Evolutionary conservation across 1,284 basidiomycete genomes (phyloP), one percentile per base, ranked within the genome.

Genomic region (Melampsora larici-populina): DNA sequence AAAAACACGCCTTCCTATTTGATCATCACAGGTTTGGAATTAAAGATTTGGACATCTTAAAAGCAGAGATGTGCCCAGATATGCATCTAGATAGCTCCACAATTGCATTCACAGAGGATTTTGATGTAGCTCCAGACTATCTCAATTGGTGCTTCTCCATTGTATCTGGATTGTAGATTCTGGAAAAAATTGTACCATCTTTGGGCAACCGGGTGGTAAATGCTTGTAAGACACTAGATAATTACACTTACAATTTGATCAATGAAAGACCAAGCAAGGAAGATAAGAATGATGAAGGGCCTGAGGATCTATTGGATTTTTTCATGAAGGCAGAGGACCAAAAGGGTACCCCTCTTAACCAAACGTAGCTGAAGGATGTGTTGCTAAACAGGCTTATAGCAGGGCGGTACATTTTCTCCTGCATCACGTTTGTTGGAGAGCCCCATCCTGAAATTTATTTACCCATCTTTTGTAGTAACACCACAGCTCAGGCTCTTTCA

Each of bases 401-500:
- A 70, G 75, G 60, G 4, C 67, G 68, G 75, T 78, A 24, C n/a
- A 78, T 62, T 70, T 66, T 7, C 5, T 43, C 4, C 24, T 60
- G 13, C 36, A 15, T 11, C n/a, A n/a, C 7, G 18, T 2, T 21
- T 18, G 40, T 7, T 36, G 15, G 15, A 68, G 66, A 26, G 13
- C 26, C 13, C 18, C 51, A 66, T 40, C 43, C 11, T 21, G n/a
- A 29, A 43, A 33, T 31, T 62, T 1, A n/a, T 7, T 67, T 29
- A 24, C 24, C 6, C 17, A 0, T 66, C 40, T 36, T 18, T 17
- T 17, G 26, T 31, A 76, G 73, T 40, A 66, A 76, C 60, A 67
- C 73, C 21, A 76, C 73, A 17, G 73, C 65, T 17, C 65, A 76
- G 48, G 64, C 73, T 40, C 26, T 76, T 8, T 67, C 65, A 68